Percentiles rank a stretch among this genome's conserved stretches.
Conservation (phyloP, 805 yeast genomes). For the Spathaspora passalidarum region DNA sequence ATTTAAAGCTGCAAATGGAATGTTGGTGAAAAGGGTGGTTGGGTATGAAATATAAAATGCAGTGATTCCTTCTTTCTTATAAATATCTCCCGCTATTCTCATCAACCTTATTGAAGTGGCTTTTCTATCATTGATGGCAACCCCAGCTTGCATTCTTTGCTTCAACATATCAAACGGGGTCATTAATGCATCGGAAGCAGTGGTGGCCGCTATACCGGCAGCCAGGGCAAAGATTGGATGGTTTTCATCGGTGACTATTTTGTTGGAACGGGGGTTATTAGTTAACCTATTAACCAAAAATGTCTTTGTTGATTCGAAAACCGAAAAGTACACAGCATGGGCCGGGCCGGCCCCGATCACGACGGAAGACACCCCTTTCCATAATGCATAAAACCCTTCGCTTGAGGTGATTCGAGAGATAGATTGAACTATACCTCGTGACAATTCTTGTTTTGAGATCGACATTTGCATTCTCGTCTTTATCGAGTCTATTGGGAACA, state of each 20-base stretch:
- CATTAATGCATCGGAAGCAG: conserved; percentile 94
- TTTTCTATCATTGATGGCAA: conserved; percentile 5
- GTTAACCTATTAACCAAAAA: conserved; percentile 44
- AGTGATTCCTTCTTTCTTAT: conserved; percentile 61
- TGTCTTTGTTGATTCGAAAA: conserved; percentile 79
- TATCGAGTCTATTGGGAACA: conserved; percentile 96
- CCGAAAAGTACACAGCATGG: conserved; percentile 94
- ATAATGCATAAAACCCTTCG: conserved; percentile 84
- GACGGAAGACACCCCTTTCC: conserved; percentile 93
- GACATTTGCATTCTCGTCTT: conserved; percentile 90
- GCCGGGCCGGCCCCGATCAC: conserved; percentile 99
- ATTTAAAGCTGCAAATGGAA: conserved; percentile 93
- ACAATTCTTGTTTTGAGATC: conserved; percentile 15
- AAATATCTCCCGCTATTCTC: conserved; percentile 46
- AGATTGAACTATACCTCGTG: conserved; percentile 55
- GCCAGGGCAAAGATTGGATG: conserved; percentile 81
- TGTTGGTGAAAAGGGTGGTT: conserved; percentile 84
- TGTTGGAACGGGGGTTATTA: conserved; percentile 28
- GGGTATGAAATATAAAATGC: conserved; percentile 93
- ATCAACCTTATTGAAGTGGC: conserved; percentile 25
- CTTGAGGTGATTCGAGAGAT: conserved; percentile 74
- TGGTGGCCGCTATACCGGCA: conserved; percentile 90
- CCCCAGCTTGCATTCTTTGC: conserved; percentile 81
- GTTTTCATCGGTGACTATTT: conserved; percentile 56
- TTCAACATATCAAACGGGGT: conserved; percentile 95